These are phyloP conservation scores for Nicotiana sylvestris DNA, from an alignment of 257 asterid species.

Conservation along the genomic window DNA sequence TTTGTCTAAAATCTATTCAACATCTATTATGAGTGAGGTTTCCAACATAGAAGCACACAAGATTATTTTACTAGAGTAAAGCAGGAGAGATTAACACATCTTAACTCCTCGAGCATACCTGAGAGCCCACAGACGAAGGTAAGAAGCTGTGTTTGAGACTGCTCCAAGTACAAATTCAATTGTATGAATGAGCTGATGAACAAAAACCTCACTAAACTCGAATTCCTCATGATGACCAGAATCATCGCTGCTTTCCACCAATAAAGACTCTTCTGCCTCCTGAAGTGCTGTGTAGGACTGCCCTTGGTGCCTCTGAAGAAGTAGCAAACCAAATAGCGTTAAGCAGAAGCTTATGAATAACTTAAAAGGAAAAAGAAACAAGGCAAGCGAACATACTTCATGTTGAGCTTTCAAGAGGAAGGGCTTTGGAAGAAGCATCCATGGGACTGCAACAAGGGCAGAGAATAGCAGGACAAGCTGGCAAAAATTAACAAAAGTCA, in stretches of 20 bases:
- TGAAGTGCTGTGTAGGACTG: constrained; percentile 70
- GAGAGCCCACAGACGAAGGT: constrained; percentile 99
- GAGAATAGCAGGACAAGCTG: constrained; percentile 70
- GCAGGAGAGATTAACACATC: not conserved
- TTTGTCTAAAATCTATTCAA: not conserved
- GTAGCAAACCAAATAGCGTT: not conserved
- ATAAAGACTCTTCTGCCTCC: constrained; percentile 75
- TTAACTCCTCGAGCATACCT: constrained; percentile 46
- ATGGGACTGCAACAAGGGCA: constrained; percentile 88
- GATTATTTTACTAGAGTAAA: constrained; percentile 1
- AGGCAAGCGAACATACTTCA: constrained; percentile 38
- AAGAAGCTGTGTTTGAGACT: constrained; percentile 97
- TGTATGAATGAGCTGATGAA: constrained; percentile 96
- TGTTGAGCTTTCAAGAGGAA: constrained; percentile 77
- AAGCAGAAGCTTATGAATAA: not conserved
- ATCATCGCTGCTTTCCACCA: constrained; percentile 58
- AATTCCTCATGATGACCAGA: constrained; percentile 91
- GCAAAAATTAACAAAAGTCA: constrained; percentile 15
- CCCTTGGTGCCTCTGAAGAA: constrained; percentile 85
- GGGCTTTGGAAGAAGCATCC: constrained; percentile 99
- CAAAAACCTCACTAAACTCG: constrained; percentile 91
- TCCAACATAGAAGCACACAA: not conserved
- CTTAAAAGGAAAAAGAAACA: constrained; percentile 7
- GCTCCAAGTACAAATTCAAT: constrained; percentile 99
- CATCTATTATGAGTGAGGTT: not conserved